Evolutionary conservation across 192 early-diverging fungal genomes (phyloP).

Genomic region (Podila clonocystis): DNA sequence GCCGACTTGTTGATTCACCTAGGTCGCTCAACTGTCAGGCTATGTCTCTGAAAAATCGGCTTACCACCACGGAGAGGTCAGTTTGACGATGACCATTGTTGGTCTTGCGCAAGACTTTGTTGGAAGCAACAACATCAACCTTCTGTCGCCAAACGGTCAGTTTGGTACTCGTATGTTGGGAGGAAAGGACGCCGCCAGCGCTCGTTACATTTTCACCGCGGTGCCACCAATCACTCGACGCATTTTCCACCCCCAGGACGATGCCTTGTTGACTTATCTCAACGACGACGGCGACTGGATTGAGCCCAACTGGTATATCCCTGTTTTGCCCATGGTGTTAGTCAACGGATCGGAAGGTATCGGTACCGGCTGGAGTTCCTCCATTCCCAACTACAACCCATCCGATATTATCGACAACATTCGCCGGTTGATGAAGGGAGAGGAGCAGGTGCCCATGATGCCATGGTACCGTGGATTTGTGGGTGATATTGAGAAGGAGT

Average conservation of each 20-base stretch:
- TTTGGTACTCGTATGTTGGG: conserved; percentile 92
- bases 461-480: conserved; percentile 97
- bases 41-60: conserved; percentile 89
- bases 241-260: conserved; percentile 85
- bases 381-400: conserved; percentile 89
- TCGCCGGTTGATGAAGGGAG: conserved; percentile 76
- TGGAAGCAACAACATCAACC: conserved; percentile 93
- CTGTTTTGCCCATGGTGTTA: conserved; percentile 93
- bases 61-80: conserved; percentile 96
- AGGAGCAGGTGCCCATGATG: conserved; percentile 75
- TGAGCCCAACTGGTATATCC: conserved; percentile 97
- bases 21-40: conserved; percentile 86
- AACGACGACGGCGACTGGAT: conserved; percentile 91
- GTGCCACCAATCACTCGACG: conserved; percentile 77
- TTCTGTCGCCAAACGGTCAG: conserved; percentile 86
- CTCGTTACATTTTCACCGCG: conserved; percentile 96
- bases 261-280: conserved; percentile 82
- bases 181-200: conserved; percentile 93
- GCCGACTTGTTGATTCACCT: not conserved
- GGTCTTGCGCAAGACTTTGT: conserved; percentile 95
- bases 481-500: conserved; percentile 73
- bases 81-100: conserved; percentile 87
- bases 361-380: conserved; percentile 91
- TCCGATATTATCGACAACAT: conserved; percentile 90
- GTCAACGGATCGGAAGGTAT: conserved; percentile 96